phyloP scores from a whole-genome alignment of 768 basidiomycete genomes.

The Inosperma sp. region DNA sequence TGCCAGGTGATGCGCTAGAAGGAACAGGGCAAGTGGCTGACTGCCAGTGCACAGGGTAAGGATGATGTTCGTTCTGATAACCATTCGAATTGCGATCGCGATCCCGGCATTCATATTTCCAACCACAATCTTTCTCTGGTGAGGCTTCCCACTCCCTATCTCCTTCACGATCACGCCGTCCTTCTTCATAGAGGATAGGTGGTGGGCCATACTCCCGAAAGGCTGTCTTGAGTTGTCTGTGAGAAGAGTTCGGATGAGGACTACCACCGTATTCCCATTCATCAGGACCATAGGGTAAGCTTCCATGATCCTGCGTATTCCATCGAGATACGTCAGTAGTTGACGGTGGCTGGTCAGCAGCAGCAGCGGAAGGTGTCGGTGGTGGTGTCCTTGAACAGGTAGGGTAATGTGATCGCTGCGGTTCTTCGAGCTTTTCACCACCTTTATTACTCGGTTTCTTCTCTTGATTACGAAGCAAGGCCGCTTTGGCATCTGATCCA shows the following conservation, averaged over 20 bases:
- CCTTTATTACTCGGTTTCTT: slow-evolving; percentile 5
- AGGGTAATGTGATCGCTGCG: slow-evolving; percentile 15
- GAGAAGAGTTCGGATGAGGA: slow-evolving; percentile 8
- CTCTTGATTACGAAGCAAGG: slow-evolving; percentile 18
- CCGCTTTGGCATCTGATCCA: slow-evolving; percentile 19
- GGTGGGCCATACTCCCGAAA: slow-evolving; percentile 4
- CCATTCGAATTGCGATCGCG: slow-evolving; percentile 9
- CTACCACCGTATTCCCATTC: slow-evolving; percentile 16
- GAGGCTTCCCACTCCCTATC: slow-evolving; percentile 14
- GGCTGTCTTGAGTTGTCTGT: slow-evolving; percentile 9
- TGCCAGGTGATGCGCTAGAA: no score
- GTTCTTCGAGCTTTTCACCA: slow-evolving; percentile 22
- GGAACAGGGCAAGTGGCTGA: slow-evolving; percentile 11
- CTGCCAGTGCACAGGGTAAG: slow-evolving; percentile 11
- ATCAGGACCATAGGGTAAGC: slow-evolving; percentile 11
- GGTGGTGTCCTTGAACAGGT: slow-evolving; percentile 17
- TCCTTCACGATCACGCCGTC: slow-evolving; percentile 8
- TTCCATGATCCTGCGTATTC: slow-evolving; percentile 11
- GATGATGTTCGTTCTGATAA: slow-evolving; percentile 5
- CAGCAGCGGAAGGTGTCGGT: slow-evolving; percentile 12
- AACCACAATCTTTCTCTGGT: slow-evolving; percentile 10
- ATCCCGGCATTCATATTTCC: slow-evolving; percentile 11
- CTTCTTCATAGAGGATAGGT: slow-evolving; percentile 4
- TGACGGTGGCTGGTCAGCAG: slow-evolving; percentile 12
- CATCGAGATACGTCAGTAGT: slow-evolving; percentile 21